Evolutionary conservation across 2,329 filamentous ascomycete species (phyloP).

Genomic region (Fonsecaea pugnacius): DNA sequence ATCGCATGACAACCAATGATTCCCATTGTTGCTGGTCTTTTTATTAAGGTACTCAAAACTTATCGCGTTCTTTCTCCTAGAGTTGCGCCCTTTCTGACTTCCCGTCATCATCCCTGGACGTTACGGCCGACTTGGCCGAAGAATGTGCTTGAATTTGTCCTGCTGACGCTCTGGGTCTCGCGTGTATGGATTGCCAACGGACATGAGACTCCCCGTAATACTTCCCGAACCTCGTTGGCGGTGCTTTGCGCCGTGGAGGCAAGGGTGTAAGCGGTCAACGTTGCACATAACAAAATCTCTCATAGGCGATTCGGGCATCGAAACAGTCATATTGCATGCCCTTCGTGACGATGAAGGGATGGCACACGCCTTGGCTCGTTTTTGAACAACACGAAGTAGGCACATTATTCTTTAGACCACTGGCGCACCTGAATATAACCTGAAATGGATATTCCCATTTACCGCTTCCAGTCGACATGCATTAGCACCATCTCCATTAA

Average conservation of each 20-base stretch:
- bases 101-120: neutral
- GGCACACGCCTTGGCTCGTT: neutral
- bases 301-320: neutral
- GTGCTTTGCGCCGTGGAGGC: neutral
- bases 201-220: neutral
- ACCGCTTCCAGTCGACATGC: neutral
- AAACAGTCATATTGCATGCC: neutral
- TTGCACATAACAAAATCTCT: neutral
- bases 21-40: neutral
- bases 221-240: neutral
- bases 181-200: neutral
- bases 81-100: neutral
- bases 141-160: neutral
- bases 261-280: neutral
- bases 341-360: neutral
- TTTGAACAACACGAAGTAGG: neutral
- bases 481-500: neutral
- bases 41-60: neutral
- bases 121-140: neutral
- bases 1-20: neutral
- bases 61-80: neutral
- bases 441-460: neutral
- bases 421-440: neutral
- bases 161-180: neutral
- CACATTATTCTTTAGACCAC: neutral